Base-by-base conservation (phyloP, 202 grass and related monocot species). In the Schoenoplectus tabernaemontani region DNA sequence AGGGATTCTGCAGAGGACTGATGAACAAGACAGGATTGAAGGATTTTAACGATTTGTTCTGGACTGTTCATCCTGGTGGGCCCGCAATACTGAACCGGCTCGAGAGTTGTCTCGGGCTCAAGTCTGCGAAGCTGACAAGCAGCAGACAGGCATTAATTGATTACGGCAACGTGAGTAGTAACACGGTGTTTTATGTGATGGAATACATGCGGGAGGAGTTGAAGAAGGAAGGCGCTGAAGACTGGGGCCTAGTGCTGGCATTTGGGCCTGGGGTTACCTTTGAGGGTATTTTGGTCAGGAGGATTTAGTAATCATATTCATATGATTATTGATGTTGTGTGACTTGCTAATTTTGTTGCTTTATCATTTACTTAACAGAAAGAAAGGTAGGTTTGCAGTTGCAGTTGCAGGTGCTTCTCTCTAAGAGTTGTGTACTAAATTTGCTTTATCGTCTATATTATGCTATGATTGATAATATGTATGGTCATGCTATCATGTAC, bases 231-330 rank as follows among this genome's bases (percentile, higher is more conserved):
- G 71, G 87, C 82, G 82, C 51, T 42, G 86, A 88, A 76, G 88
- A 92, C 39, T 90, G 93, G 93, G 93, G 93, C 4, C 46, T 96
- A 37, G 84, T 96, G 44, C 81, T 96, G 82, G 93, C 93, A 74
- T 96, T 96, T 89, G 90, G 93, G 30, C 93, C 93, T 64, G 93
- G 93, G 53, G 89, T 96, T 74, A 96, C 93, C 43, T 96, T 96
- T 82, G 93, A 96, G 87, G 93, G 93, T 68, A 64, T 96, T 83
- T 76, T 96, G 65, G 90, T 90, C 26, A 67, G 84, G 75, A 86
- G 72, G 33, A 57, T 89, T 15, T 82, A 90, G 54, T 73, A n/a
- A n/a, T n/a, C n/a, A n/a, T n/a, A n/a, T n/a, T n/a, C n/a, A n/a
- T n/a, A 59, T 73, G 9, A 41, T 63, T 54, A 76, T 48, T 13